Base-by-base conservation (phyloP, 2,329 filamentous ascomycete genomes). In the Diaporthe sp. region DNA sequence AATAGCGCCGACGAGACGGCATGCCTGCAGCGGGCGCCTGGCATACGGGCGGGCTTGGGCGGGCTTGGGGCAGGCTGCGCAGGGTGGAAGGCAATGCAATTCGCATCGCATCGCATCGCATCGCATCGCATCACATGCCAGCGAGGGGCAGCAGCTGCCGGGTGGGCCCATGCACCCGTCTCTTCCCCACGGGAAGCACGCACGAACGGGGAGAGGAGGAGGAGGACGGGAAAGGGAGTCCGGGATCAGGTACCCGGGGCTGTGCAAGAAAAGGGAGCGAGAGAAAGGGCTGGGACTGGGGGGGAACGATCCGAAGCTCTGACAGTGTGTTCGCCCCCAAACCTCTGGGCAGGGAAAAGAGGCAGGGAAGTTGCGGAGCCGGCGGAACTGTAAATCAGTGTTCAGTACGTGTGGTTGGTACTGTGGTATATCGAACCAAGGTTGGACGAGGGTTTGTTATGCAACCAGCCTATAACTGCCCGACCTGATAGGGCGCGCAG, bases 361-460 rank as follows among this genome's bases (percentile, higher is more conserved):
- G 56, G 56, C 13, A 50, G 44, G 44, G 44, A 12, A n/a, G 22
- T 39, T 63, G 25, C 44, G n/a, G 59, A 44, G 22, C 39, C 17
- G 59, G 63, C 63, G 63, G 63, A 66, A 66, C 44, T 66, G 63
- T 66, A 66, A 66, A 66, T 63, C 42, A 25, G 27, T 17, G 13
- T 37, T 13, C 19, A 25, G 58, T 19, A 13, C 9, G 37, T 9
- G 37, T 10, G 37, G 37, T 39, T 9, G 37, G 37, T 10, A 39
- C 37, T 39, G 8, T 17, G 61, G 22, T 30, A 9, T 42, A 42
- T 47, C 27, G 42, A 51, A 50, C 51, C 42, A 66, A 50, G 44
- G 42, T 35, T 50, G 61, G 10, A 37, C 6, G 27, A 50, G 61
- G 19, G 30, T 13, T 25, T 17, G 30, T 32, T 44, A 63, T 63